phyloP scores from a whole-genome alignment of 2,329 filamentous ascomycete genomes.

The Pestalotiopsis sp. region DNA sequence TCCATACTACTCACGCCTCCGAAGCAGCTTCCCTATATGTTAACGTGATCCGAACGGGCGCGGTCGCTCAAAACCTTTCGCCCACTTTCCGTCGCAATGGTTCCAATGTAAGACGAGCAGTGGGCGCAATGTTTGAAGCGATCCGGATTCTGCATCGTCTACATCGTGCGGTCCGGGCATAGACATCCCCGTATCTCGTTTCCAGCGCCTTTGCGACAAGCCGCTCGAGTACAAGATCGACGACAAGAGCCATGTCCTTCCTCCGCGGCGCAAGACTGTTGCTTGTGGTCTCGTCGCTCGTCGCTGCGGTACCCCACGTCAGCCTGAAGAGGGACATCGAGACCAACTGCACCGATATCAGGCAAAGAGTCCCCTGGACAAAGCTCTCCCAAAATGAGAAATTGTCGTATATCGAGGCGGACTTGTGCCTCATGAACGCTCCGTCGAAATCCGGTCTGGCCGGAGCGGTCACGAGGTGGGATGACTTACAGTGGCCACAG shows the following conservation, averaged over 20 bases:
- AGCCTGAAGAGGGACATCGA: conserved; percentile 1
- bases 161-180: not conserved
- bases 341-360: not conserved
- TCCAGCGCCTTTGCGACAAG: not conserved
- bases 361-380: conserved; percentile 5
- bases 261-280: not conserved
- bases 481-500: conserved; percentile 36
- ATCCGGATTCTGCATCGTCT: not conserved
- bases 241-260: not conserved
- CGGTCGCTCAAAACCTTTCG: not conserved
- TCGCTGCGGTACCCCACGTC: not conserved
- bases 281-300: not conserved
- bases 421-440: conserved; percentile 32
- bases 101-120: not conserved
- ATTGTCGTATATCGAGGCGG: conserved; percentile 31
- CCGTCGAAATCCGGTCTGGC: conserved; percentile 25
- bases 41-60: not conserved
- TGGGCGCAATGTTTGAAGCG: not conserved
- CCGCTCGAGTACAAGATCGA: not conserved
- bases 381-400: conserved; percentile 25
- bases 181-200: not conserved
- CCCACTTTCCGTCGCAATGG: not conserved
- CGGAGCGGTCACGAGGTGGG: conserved; percentile 31
- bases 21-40: not conserved
- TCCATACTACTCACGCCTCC: not conserved